Base-by-base conservation (phyloP, 106 monocot species). In the Xerophyta viscosa region DNA sequence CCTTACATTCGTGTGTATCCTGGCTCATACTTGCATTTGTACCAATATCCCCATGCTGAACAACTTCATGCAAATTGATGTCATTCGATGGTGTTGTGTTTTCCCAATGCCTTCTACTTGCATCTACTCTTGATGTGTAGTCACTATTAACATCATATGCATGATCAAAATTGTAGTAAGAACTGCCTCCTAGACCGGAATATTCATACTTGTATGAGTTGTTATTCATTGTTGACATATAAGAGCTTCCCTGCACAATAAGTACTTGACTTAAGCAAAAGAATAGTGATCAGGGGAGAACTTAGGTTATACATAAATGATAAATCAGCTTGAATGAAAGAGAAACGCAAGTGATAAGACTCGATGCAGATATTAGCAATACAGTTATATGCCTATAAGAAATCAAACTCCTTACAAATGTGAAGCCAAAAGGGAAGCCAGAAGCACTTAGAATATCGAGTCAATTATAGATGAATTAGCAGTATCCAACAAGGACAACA, bases 1-100 rank as follows among this genome's bases (percentile, higher is more conserved):
- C 74, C 92, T 83, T 87, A 93, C 92, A 71, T 64, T 87, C 87
- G 27, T 87, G 77, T 42, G 59, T 61, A 50, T 46, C 68, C 46
- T 66, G 37, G 58, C 27, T 69, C 26, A 46, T 54, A 77, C 39
- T 72, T 25, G 53, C 25, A 56, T 72, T 73, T 37, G 56, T 46
- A 46, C 12, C 65, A 17, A 24, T 54, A 79, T 37, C 33, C 50
- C 65, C 77, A 65, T 77, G 51, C 29, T 31, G 21, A 44, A 46
- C 44, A 42, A 70, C 1, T 10, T 68, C 46, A 24, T 71, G 59
- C 24, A 59, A 58, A 26, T 74, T 80, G 15, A 57, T 64, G 60
- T 28, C 64, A 56, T 39, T 77, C 33, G 69, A 28, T 52, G 51
- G 57, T 48, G 57, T 29, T 41, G 66, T 50, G 44, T 41, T 65